Evolutionary conservation across 1,284 basidiomycete species (phyloP).

Genomic region (Quambalaria eucalypti): DNA sequence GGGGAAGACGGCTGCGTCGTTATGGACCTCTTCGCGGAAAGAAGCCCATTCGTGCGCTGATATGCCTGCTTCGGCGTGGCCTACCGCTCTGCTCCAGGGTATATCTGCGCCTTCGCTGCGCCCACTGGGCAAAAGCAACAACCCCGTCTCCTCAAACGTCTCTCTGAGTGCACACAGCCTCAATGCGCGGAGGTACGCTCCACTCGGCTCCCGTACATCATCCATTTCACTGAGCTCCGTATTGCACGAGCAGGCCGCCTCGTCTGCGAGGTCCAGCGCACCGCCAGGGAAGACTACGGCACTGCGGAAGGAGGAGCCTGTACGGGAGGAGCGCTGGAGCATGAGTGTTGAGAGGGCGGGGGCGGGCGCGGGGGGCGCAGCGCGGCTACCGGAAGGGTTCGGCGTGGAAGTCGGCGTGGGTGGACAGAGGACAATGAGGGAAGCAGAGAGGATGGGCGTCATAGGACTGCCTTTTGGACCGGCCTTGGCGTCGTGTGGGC

Average conservation of each 20-base stretch:
- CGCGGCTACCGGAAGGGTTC: background rate
- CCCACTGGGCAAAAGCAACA: conserved; percentile 25
- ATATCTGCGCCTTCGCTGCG: conserved; percentile 3
- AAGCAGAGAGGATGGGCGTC: conserved; percentile 35
- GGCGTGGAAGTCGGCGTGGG: conserved; percentile 1
- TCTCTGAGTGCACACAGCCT: conserved; percentile 34
- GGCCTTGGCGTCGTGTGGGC: conserved; percentile 8
- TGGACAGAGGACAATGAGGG: conserved; percentile 36
- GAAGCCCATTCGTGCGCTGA: conserved; percentile 24
- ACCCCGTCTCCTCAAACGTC: conserved; percentile 39
- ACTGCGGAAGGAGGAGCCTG: conserved; percentile 33
- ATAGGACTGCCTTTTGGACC: conserved; percentile 24
- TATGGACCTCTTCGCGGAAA: conserved; percentile 30
- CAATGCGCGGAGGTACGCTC: conserved; percentile 19
- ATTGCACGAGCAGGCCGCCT: conserved; percentile 12
- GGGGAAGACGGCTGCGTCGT: conserved; percentile 28
- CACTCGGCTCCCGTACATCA: conserved; percentile 5
- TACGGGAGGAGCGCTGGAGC: conserved; percentile 29
- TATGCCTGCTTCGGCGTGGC: conserved; percentile 28
- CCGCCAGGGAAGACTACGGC: conserved; percentile 42
- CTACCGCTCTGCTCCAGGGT: conserved; percentile 27
- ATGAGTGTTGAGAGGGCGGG: conserved; percentile 22
- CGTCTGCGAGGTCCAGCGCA: conserved; percentile 28
- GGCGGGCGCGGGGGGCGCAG: background rate
- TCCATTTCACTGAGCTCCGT: background rate